These are phyloP conservation scores for Gyromitra esculenta DNA, from an alignment of 2,329 filamentous ascomycete genomes.

Conservation along the genomic window DNA sequence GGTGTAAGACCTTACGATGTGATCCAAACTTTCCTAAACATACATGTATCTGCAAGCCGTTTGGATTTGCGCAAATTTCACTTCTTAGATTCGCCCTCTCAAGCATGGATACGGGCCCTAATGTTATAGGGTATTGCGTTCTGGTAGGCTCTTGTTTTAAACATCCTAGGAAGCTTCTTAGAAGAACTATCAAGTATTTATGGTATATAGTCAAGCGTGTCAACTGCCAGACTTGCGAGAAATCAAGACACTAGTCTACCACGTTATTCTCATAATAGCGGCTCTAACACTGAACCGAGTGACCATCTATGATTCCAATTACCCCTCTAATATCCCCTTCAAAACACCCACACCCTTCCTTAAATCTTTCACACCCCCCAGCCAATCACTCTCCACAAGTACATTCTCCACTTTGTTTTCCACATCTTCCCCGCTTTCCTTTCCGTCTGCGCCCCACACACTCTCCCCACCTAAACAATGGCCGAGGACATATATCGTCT, in stretches of 20 bases:
- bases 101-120: too few relatives aligned
- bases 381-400: constrained; percentile 69
- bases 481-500: constrained; percentile 64
- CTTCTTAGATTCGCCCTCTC: too few relatives aligned
- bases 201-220: too few relatives aligned
- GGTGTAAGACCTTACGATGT: too few relatives aligned
- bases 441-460: constrained; percentile 58
- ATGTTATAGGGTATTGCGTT: too few relatives aligned
- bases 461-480: constrained; percentile 58
- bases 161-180: too few relatives aligned
- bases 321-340: constrained; percentile 25
- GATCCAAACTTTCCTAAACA: too few relatives aligned
- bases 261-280: background rate
- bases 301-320: constrained; percentile 10
- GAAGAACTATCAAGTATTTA: too few relatives aligned
- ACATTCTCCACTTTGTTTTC: constrained; percentile 55
- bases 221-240: background rate
- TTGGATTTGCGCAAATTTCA: too few relatives aligned
- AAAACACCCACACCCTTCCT: constrained; percentile 30
- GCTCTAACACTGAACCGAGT: background rate
- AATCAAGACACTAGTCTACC: background rate
- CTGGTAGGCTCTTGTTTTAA: too few relatives aligned
- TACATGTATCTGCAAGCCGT: too few relatives aligned
- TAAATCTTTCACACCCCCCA: constrained; percentile 64
- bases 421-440: constrained; percentile 56